phyloP scores from a whole-genome alignment of 768 basidiomycete genomes.

The Psilocybe sp. region DNA sequence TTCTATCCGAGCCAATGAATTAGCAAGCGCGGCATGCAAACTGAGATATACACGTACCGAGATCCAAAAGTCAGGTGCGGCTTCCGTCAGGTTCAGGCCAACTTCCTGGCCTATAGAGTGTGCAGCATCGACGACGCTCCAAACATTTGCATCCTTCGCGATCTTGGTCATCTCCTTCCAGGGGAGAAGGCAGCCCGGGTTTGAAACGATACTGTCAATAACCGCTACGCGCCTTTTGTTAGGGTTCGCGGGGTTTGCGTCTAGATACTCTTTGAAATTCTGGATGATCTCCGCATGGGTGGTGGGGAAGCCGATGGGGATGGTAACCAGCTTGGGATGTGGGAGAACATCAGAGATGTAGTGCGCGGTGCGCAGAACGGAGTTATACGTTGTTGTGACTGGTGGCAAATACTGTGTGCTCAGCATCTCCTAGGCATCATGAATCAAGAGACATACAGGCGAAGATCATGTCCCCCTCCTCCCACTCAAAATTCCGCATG shows the following conservation, averaged over 20 bases:
- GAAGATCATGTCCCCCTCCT: constrained; percentile 63
- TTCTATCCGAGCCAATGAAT: constrained; percentile 40
- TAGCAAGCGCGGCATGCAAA: not conserved
- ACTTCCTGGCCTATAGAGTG: constrained; percentile 80
- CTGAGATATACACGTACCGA: constrained; percentile 42
- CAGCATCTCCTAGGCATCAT: constrained; percentile 7
- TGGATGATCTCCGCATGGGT: constrained; percentile 54
- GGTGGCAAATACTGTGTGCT: not conserved
- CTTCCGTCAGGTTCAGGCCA: constrained; percentile 53
- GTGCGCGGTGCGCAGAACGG: constrained; percentile 48
- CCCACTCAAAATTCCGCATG: constrained; percentile 66
- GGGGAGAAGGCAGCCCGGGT: constrained; percentile 67
- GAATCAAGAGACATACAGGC: constrained; percentile 39
- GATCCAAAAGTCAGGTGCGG: constrained; percentile 74
- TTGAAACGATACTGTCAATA: constrained; percentile 64
- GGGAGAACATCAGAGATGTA: constrained; percentile 56
- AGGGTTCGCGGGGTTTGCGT: constrained; percentile 31
- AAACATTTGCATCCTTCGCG: constrained; percentile 59
- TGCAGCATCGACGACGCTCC: constrained; percentile 76
- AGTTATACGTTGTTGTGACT: constrained; percentile 48
- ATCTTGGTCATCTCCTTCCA: constrained; percentile 74
- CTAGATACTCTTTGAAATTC: constrained; percentile 36
- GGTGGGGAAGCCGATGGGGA: constrained; percentile 54
- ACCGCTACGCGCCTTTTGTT: constrained; percentile 60
- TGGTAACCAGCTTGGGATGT: constrained; percentile 46